Evolutionary conservation across 345 rosid genomes (phyloP).

Genomic region (Acer negundo): DNA sequence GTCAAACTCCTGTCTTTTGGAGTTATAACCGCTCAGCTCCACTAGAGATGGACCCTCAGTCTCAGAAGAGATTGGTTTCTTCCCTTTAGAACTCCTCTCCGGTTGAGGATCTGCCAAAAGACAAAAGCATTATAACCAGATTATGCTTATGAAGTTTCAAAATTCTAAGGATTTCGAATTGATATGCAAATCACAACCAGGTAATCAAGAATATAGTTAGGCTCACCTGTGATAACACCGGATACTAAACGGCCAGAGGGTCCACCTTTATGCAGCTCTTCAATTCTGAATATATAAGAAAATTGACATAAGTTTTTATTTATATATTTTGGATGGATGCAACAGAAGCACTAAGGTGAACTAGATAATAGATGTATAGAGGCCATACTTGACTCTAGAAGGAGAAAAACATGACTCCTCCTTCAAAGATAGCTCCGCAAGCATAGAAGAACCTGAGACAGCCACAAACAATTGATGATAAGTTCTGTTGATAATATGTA

Average conservation of each 20-base stretch:
- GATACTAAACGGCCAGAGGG: constrained; percentile 46
- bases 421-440: constrained; percentile 66
- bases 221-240: constrained; percentile 44
- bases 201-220: not conserved
- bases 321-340: not conserved
- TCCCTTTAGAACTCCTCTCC: constrained; percentile 66
- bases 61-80: constrained; percentile 56
- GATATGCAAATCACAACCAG: not conserved
- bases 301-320: constrained; percentile 23
- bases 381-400: constrained; percentile 84
- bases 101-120: constrained; percentile 59
- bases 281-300: constrained; percentile 56
- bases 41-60: constrained; percentile 69
- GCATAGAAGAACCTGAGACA: constrained; percentile 43
- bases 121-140: constrained; percentile 22
- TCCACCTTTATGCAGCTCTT: constrained; percentile 71
- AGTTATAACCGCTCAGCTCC: constrained; percentile 77
- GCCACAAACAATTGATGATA: constrained; percentile 18
- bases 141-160: constrained; percentile 40
- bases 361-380: constrained; percentile 16
- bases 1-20: constrained; percentile 87
- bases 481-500: not conserved
- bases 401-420: constrained; percentile 87
- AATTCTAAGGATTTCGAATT: constrained; percentile 9
- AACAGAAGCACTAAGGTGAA: constrained; percentile 9